These are phyloP conservation scores for Scalesia atractyloides DNA, from an alignment of 129 eudicot genomes.

Conservation along the genomic window DNA sequence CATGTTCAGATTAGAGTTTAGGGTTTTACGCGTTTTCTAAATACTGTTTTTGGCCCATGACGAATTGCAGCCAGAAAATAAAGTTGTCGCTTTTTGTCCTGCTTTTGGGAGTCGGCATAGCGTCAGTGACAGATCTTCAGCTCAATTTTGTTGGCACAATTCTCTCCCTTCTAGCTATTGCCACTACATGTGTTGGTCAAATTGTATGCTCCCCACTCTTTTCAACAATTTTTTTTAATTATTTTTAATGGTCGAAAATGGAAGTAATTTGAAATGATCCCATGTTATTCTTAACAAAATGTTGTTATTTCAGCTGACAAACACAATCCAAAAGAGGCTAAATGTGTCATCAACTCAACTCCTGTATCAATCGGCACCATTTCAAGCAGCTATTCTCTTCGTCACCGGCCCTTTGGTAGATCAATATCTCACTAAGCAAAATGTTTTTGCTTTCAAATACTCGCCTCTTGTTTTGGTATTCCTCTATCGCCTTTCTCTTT, in stretches of 20 bases:
- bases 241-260: not conserved
- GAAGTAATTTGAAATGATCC: not conserved
- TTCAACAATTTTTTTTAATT: not conserved
- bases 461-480: slow-evolving; percentile 77
- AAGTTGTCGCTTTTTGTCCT: slow-evolving; percentile 65
- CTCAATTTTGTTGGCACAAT: slow-evolving; percentile 77
- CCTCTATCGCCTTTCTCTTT: slow-evolving; percentile 3
- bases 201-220: slow-evolving; percentile 56
- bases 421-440: slow-evolving; percentile 73
- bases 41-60: not conserved
- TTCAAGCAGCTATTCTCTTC: slow-evolving; percentile 84
- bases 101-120: slow-evolving; percentile 86
- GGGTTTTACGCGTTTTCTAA: not conserved
- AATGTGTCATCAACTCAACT: slow-evolving; percentile 94
- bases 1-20: not conserved
- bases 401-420: slow-evolving; percentile 88
- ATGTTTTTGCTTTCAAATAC: slow-evolving; percentile 83
- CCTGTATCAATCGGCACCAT: slow-evolving; percentile 93
- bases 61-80: slow-evolving; percentile 66
- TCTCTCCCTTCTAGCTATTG: slow-evolving; percentile 76
- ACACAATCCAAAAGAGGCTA: slow-evolving; percentile 90
- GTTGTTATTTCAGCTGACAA: slow-evolving; percentile 67
- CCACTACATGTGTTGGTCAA: slow-evolving; percentile 95
- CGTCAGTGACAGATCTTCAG: slow-evolving; percentile 90
- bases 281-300: slow-evolving; percentile 24